A percentile compares a stretch with the other conserved stretches of the same genome.
These are phyloP conservation scores for Gardenia jasminoides DNA, from an alignment of 257 asterid genomes.

Conservation along the genomic window DNA sequence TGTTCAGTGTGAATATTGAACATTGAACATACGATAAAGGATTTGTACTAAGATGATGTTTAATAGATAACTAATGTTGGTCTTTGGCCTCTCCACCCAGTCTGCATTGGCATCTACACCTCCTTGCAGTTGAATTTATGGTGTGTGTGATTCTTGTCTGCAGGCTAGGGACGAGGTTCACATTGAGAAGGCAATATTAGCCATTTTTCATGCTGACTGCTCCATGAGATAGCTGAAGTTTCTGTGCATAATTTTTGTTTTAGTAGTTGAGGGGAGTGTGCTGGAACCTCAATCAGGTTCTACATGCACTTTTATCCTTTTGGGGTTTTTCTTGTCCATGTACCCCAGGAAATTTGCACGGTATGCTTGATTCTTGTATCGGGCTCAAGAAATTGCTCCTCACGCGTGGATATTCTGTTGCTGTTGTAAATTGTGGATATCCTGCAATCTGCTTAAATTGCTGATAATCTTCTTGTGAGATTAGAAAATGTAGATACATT, in stretches of 20 bases:
- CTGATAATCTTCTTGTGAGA: not conserved
- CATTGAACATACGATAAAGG: not conserved
- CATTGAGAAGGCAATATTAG: not conserved
- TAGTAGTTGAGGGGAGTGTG: not conserved
- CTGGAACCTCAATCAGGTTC: not conserved
- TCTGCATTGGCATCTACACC: not conserved
- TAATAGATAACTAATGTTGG: not conserved
- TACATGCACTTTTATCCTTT: not conserved
- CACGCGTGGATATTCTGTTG: slow-evolving; percentile 1
- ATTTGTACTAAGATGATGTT: not conserved
- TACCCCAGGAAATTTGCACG: not conserved
- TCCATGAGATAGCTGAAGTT: not conserved
- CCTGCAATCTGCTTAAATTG: too few species aligned
- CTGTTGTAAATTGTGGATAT: not conserved
- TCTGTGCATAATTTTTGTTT: not conserved
- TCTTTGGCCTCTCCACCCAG: not conserved
- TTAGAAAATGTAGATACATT: not conserved
- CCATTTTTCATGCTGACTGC: not conserved
- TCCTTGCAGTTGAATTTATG: not conserved
- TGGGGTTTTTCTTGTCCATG: not conserved
- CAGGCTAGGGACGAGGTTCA: not conserved
- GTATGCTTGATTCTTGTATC: not conserved
- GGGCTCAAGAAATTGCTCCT: not conserved
- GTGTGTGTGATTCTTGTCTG: not conserved
- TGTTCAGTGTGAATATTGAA: not conserved